Base-by-base conservation (phyloP, 768 basidiomycete genomes). In the Chiua virens region DNA sequence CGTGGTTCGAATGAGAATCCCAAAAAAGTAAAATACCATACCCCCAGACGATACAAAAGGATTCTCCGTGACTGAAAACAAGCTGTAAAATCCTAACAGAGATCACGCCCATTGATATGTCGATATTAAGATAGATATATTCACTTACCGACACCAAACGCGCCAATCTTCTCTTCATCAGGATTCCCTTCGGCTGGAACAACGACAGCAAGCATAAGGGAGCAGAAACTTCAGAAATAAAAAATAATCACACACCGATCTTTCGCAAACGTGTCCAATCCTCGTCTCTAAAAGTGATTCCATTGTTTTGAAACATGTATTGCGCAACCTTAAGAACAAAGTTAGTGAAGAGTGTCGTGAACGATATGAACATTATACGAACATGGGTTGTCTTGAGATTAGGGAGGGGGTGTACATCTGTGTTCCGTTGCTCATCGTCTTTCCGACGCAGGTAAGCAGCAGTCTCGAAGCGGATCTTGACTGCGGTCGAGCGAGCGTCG, bases 251-350 rank as follows among this genome's bases (percentile, higher is more conserved):
- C 36, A n/a, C 14, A 55, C 58, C 57, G 11, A 59, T 59, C 42
- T 59, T 59, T 34, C 53, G 57, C 28, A 59, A 44, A 23, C 58
- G 49, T 14, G 53, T 46, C 58, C 58, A 59, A 36, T 56, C 53
- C 14, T 54, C 53, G 30, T 56, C 80, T 55, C 86, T 70, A 66
- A 99, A 99, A 3, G 77, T 54, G 8, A 85, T 81, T 3, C 96
- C 96, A 57, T 98, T 87, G 62, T 98, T 99, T 66, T 79, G 84
- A 65, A 98, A 92, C 0, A 80, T 79, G 85, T 92, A 96, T 69
- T 85, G 83, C 40, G 81, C 73, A 3, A 92, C 83, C 89, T 92
- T 48, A 4, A 17, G 18, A 15, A 39, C 11, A 4, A 11, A 2
- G 18, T 42, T 37, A 50, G 21, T 5, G 21, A 28, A 40, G 45